Evolutionary conservation across 1,284 basidiomycete genomes (phyloP), one percentile per base, ranked within the genome.

Genomic region (Schizopora paradoxa): DNA sequence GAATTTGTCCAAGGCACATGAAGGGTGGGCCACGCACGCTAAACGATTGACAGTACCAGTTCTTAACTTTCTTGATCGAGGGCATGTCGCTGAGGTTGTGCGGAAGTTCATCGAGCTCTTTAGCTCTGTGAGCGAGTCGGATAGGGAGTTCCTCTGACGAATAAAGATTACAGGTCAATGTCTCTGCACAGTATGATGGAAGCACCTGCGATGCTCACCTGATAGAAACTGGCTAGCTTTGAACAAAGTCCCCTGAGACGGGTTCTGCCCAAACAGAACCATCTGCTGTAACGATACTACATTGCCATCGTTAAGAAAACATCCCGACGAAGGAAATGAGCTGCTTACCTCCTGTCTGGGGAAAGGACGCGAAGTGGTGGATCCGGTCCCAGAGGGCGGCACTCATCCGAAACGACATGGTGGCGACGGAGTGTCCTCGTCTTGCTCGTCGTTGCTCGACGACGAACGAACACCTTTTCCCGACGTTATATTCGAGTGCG

Each of bases 11-110:
- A 42, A 6, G 42, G 37, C 43, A 38, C 21, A 14, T n/a, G 19
- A 19, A 29, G 16, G 27, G 16, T 26, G n/a, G 27, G 29, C 14
- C 11, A 69, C 79, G 51, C 45, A 93, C 93, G 75, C 98, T 90
- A 60, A 99, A 99, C 13, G 91, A 94, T 70, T 99, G 91, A 0
- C 94, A 95, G 62, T 99, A 99, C 95, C 95, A 99, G 61, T 96
- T 86, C 71, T 95, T 95, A 54, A 99, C 95, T 61, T 90, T 92
- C 54, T 86, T 81, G 55, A 99, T 98, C 38, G 87, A 91, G 0
- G 88, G 83, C 94, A 96, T 97, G 48, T 83, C 79, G 58, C 84
- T 86, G 50, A 99, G 74, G 43, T 91, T 86, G 65, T 97, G 89
- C 0, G 96, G 95, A 4, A 99, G 76, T 56, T 92, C 84, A 59